Conservation (phyloP, 2,329 filamentous ascomycete genomes). For the Huntiella moniliformis region DNA sequence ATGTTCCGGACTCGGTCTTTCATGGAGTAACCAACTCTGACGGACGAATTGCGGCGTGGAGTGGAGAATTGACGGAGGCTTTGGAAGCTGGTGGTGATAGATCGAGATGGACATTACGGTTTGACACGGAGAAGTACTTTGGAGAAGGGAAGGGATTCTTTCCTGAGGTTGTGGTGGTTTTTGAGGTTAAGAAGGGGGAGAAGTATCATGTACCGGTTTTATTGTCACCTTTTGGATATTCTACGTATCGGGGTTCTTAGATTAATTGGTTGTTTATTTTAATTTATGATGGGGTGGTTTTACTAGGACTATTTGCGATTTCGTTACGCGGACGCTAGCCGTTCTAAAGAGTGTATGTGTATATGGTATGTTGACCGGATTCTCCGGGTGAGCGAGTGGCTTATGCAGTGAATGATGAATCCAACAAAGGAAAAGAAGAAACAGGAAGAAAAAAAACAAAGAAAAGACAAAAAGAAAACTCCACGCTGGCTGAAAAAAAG, state of each 20-base stretch:
- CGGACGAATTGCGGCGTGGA: slow-evolving; percentile 54
- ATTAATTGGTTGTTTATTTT: background rate
- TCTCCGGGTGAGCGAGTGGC: too few relatives aligned
- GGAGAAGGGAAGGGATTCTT: slow-evolving; percentile 43
- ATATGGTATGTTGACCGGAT: too few relatives aligned
- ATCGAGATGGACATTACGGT: slow-evolving; percentile 48
- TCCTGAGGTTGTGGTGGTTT: slow-evolving; percentile 37
- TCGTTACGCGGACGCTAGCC: too few relatives aligned
- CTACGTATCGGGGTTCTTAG: slow-evolving; percentile 61
- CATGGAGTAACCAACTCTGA: slow-evolving; percentile 55
- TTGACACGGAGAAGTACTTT: slow-evolving; percentile 57
- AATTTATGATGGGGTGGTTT: background rate
- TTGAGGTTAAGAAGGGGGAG: slow-evolving; percentile 36
- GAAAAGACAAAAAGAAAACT: slow-evolving; percentile 1
- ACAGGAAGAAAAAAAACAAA: background rate
- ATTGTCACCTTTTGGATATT: slow-evolving; percentile 62
- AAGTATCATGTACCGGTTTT: slow-evolving; percentile 67
- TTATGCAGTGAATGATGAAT: too few relatives aligned
- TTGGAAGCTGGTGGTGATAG: background rate
- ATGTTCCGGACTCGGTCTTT: slow-evolving; percentile 24
- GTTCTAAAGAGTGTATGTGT: too few relatives aligned
- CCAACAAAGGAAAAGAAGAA: background rate
- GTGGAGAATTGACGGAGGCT: background rate
- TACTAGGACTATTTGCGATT: too few relatives aligned
- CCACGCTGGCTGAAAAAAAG: background rate